phyloP scores from a whole-genome alignment of 495 filamentous ascomycete genomes.

The Physcia stellaris region DNA sequence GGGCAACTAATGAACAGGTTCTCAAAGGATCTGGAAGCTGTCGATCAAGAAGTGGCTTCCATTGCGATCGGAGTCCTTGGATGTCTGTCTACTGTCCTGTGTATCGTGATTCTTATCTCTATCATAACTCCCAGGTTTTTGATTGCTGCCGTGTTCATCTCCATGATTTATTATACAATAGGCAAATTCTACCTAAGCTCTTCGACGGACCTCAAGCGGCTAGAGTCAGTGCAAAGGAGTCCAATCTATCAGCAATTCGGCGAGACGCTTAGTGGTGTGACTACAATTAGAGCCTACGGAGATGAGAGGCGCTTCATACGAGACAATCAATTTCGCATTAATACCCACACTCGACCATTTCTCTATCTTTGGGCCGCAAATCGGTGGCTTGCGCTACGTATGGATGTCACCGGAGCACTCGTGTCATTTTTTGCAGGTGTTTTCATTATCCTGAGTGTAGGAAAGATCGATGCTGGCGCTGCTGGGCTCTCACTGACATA shows the following conservation, averaged over 20 bases:
- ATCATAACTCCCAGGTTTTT: slow-evolving; percentile 87
- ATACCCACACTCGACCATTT: slow-evolving; percentile 83
- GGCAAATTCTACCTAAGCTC: slow-evolving; percentile 82
- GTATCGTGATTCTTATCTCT: slow-evolving; percentile 84
- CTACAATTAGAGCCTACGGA: slow-evolving; percentile 95
- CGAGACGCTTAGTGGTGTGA: slow-evolving; percentile 86
- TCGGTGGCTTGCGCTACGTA: slow-evolving; percentile 87
- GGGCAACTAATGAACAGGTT: slow-evolving; percentile 98
- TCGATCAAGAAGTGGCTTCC: slow-evolving; percentile 93
- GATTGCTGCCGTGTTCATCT: slow-evolving; percentile 77
- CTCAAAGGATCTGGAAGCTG: slow-evolving; percentile 88
- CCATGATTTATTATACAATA: slow-evolving; percentile 63
- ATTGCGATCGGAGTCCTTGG: slow-evolving; percentile 69
- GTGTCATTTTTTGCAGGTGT: slow-evolving; percentile 91
- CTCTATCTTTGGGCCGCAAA: slow-evolving; percentile 97
- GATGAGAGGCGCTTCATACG: slow-evolving; percentile 87
- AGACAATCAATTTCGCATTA: slow-evolving; percentile 81
- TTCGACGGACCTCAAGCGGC: slow-evolving; percentile 82
- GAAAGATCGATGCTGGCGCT: slow-evolving; percentile 79
- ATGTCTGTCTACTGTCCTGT: slow-evolving; percentile 60
- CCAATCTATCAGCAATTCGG: slow-evolving; percentile 97
- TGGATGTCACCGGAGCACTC: slow-evolving; percentile 79
- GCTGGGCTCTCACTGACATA: slow-evolving; percentile 96
- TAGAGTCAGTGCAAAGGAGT: slow-evolving; percentile 89
- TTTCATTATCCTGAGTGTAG: slow-evolving; percentile 75